phyloP scores from a whole-genome alignment of 129 eudicot species.

The Rutidosis leptorrhynchoides region DNA sequence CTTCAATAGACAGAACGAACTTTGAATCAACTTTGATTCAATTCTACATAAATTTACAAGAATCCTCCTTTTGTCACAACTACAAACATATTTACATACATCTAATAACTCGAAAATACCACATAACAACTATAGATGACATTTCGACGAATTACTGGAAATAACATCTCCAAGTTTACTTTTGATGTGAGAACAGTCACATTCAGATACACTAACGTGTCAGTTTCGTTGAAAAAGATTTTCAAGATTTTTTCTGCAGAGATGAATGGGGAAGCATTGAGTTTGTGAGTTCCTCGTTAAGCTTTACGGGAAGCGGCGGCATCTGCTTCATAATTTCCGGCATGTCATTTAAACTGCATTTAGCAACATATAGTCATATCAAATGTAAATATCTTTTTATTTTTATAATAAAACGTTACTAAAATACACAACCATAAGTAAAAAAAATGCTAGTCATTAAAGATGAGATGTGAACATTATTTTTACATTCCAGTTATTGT shows the following conservation, averaged over 20 bases:
- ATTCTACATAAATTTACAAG: slow-evolving; percentile 43
- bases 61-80: slow-evolving; percentile 31
- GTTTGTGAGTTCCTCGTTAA: slow-evolving; percentile 78
- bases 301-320: slow-evolving; percentile 97
- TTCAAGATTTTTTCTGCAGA: slow-evolving; percentile 52
- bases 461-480: background rate
- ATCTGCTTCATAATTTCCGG: slow-evolving; percentile 91
- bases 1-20: slow-evolving; percentile 4
- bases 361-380: slow-evolving; percentile 2
- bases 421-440: background rate
- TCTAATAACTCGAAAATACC: slow-evolving; percentile 26
- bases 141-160: slow-evolving; percentile 24
- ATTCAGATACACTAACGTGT: slow-evolving; percentile 4
- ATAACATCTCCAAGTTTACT: slow-evolving; percentile 23
- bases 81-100: slow-evolving; percentile 34
- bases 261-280: slow-evolving; percentile 66
- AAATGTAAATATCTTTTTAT: background rate
- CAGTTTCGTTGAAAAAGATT: background rate
- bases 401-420: background rate
- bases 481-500: no score
- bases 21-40: slow-evolving; percentile 20
- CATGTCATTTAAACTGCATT: slow-evolving; percentile 67
- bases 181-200: slow-evolving; percentile 17
- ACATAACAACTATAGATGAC: slow-evolving; percentile 18
- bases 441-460: background rate